Conservation (phyloP, 2,329 filamentous ascomycete genomes). For the Exophiala sp. region DNA sequence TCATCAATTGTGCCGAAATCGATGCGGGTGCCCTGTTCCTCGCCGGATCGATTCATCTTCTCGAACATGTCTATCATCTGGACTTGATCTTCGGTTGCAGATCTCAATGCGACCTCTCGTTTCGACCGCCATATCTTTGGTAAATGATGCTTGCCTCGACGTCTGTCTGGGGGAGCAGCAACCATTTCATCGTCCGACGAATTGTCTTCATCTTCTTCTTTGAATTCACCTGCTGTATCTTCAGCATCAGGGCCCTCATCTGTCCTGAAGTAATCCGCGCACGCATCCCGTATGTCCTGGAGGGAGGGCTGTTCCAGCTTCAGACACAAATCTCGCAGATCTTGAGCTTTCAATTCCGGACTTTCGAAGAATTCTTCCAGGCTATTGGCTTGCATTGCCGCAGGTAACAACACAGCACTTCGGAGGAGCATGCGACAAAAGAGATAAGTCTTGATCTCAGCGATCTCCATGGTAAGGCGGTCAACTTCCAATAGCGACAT, state of each 20-base stretch:
- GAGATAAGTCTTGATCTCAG: conserved; percentile 49
- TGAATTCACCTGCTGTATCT: too few species aligned
- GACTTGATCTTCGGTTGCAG: too few species aligned
- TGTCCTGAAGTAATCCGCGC: conserved; percentile 46
- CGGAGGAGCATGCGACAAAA: conserved; percentile 49
- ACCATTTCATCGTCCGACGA: too few species aligned
- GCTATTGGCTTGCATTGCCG: conserved; percentile 42
- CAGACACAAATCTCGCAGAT: conserved; percentile 48
- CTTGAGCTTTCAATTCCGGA: conserved; percentile 39
- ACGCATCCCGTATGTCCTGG: conserved; percentile 51
- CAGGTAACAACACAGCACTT: conserved; percentile 45
- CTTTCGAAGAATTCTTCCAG: conserved; percentile 47
- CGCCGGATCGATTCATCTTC: too few species aligned
- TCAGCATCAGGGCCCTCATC: conserved; percentile 24
- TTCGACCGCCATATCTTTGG: conserved; percentile 32
- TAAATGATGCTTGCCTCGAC: conserved; percentile 27
- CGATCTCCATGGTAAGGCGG: conserved; percentile 42
- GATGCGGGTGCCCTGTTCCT: conserved; percentile 16
- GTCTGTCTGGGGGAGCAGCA: too few species aligned
- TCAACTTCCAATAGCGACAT: conserved; percentile 42
- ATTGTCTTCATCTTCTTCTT: too few species aligned
- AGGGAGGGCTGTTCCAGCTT: conserved; percentile 48
- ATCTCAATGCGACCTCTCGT: conserved; percentile 32
- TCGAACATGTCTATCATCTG: too few species aligned
- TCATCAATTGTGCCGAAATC: background rate